Conservation (phyloP, 2,329 filamentous ascomycete genomes). For the Alternaria sp. region DNA sequence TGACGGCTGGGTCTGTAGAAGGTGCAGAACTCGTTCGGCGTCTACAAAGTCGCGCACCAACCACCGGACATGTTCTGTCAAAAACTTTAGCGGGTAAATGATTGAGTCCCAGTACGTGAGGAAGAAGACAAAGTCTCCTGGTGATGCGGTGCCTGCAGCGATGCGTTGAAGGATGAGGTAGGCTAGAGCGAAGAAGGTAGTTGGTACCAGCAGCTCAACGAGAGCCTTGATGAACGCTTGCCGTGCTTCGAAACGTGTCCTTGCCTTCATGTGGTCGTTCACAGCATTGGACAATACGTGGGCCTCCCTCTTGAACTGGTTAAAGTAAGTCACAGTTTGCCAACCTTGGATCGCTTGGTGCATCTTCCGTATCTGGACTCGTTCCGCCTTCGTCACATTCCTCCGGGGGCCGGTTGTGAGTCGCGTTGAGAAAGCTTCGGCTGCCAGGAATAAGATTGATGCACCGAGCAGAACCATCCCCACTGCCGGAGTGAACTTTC, state of each 20-base stretch:
- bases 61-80: too few relatives aligned
- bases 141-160: too few relatives aligned
- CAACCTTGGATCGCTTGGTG: conserved; percentile 68
- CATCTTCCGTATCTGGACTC: conserved; percentile 63
- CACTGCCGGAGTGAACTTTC: too few relatives aligned
- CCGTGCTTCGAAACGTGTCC: too few relatives aligned
- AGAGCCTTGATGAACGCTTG: too few relatives aligned
- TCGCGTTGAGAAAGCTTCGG: conserved; percentile 52
- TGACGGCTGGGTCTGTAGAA: conserved; percentile 67
- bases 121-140: conserved; percentile 66
- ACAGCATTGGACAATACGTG: too few relatives aligned
- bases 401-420: conserved; percentile 53
- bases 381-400: conserved; percentile 55
- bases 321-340: conserved; percentile 69
- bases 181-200: too few relatives aligned
- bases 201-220: too few relatives aligned
- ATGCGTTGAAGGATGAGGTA: too few relatives aligned
- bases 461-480: too few relatives aligned
- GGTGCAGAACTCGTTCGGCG: conserved; percentile 68
- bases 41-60: conserved; percentile 65
- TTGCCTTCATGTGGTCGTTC: too few relatives aligned
- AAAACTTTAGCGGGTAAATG: conserved; percentile 54
- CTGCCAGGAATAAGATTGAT: too few relatives aligned
- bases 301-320: conserved; percentile 59
- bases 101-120: conserved; percentile 69